Evolutionary conservation across 2,329 filamentous ascomycete species (phyloP).

Genomic region (Aspergillus piperis): DNA sequence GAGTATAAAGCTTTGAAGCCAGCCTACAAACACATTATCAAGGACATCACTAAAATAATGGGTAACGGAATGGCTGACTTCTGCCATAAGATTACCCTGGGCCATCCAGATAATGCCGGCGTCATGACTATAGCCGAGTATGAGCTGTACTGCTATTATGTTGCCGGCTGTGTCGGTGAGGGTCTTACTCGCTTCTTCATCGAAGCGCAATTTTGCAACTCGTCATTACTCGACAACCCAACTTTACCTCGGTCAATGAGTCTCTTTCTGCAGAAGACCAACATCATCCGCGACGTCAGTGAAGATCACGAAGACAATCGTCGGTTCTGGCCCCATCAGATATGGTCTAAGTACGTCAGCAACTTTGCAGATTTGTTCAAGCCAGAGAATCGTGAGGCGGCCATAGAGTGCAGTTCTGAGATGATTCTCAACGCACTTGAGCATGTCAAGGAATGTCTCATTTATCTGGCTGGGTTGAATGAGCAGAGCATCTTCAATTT

Average conservation of each 20-base stretch:
- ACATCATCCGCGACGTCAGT: constrained; percentile 93
- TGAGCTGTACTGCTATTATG: constrained; percentile 96
- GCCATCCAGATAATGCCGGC: constrained; percentile 63
- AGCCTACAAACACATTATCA: constrained; percentile 80
- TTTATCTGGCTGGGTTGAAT: constrained; percentile 90
- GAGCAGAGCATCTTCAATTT: constrained; percentile 99
- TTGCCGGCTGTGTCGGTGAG: constrained; percentile 94
- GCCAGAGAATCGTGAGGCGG: constrained; percentile 72
- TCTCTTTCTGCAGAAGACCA: constrained; percentile 95
- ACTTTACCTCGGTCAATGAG: constrained; percentile 93
- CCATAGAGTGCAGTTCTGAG: constrained; percentile 83
- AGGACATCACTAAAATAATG: constrained; percentile 92
- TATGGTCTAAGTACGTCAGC: constrained; percentile 94
- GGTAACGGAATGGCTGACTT: constrained; percentile 99
- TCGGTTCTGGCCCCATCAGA: constrained; percentile 91
- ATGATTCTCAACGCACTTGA: constrained; percentile 90
- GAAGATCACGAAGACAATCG: constrained; percentile 87
- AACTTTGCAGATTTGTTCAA: constrained; percentile 89
- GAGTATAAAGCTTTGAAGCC: constrained; percentile 89
- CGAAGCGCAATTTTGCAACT: constrained; percentile 80
- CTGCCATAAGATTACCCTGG: constrained; percentile 73
- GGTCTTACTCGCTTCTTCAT: constrained; percentile 90
- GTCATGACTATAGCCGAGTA: constrained; percentile 86
- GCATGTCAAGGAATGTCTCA: constrained; percentile 87
- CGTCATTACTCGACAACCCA: constrained; percentile 73